Evolutionary conservation across 129 eudicot species (phyloP).

Genomic region (Artemisia annua): DNA sequence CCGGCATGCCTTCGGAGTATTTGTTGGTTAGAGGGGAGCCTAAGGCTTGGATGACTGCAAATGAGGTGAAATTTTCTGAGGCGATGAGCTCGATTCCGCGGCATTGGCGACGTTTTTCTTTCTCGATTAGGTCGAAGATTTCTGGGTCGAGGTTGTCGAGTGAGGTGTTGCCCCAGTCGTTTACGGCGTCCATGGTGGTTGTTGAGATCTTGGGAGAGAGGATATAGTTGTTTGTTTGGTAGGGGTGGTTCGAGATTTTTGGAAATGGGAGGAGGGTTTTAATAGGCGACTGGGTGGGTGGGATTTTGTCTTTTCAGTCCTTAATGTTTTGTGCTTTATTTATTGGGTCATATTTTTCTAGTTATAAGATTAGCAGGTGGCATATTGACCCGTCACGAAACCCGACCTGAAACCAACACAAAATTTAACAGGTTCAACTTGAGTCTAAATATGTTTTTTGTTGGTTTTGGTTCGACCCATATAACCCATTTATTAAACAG

Average conservation of each 20-base stretch:
- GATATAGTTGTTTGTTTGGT: too few species aligned
- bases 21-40: slow-evolving; percentile 89
- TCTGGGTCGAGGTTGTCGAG: slow-evolving; percentile 71
- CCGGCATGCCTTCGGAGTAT: slow-evolving; percentile 98
- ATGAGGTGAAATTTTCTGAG: slow-evolving; percentile 95
- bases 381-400: too few species aligned
- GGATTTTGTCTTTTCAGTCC: neutral
- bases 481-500: too few species aligned
- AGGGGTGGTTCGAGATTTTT: slow-evolving; percentile 31
- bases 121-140: slow-evolving; percentile 83
- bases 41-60: slow-evolving; percentile 93
- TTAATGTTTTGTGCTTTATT: neutral
- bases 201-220: too few species aligned
- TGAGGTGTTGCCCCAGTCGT: slow-evolving; percentile 78
- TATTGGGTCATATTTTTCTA: too few species aligned
- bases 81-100: slow-evolving; percentile 96
- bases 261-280: slow-evolving; percentile 31
- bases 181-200: slow-evolving; percentile 74
- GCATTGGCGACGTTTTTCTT: slow-evolving; percentile 87
- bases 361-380: too few species aligned
- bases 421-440: too few species aligned
- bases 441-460: too few species aligned
- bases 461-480: too few species aligned
- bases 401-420: too few species aligned
- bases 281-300: slow-evolving; percentile 18